Evolutionary conservation across 352 stramenopile genomes (phyloP), one percentile per base, ranked within the genome.

Genomic region (Phytopythium kandeliae): DNA sequence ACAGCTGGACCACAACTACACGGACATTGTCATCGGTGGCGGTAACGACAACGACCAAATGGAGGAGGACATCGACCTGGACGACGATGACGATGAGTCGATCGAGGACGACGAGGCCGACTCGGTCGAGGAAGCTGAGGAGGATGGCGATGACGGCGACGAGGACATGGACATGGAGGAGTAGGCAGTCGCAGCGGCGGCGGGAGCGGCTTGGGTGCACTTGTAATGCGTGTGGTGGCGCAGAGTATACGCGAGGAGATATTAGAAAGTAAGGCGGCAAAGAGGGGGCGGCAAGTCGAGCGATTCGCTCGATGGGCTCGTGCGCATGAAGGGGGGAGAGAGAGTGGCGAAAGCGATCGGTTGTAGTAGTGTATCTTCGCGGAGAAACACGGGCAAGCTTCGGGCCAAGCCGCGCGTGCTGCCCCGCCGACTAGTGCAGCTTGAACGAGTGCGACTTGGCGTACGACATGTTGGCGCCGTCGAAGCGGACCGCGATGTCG

Each of bases 1-100:
- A 13, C 81, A 87, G 48, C 68, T 95, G 3, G 84, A 95, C 65
- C 79, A 89, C 65, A 87, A 91, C 65, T 92, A 95, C 62, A 89
- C 81, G 55, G 78, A 92, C 57, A 95, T 95, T 74, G 84, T 95
- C 36, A 95, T 95, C 55, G 81, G 81, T 42, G 72, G 67, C 16
- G 43, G n/a, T 17, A 36, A 49, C 17, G 43, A 49, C 45, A 64
- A 66, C 55, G 72, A 83, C 38, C 71, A 78, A 16, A 69, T 82
- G 46, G 75, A 85, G 24, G 79, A 88, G 33, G 79, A 87, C 22
- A 71, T 78, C 31, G 80, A 89, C 45, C 54, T 87, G 15, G 85
- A 87, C 24, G 77, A 76, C 35, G 79, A 81, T n/a, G 82, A 89
- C 44, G 70, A 85, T 5, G 74, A 72, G 31, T 64, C 58, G 24